phyloP scores from a whole-genome alignment of 2,329 filamentous ascomycete species.

The Nothopassalora personata region DNA sequence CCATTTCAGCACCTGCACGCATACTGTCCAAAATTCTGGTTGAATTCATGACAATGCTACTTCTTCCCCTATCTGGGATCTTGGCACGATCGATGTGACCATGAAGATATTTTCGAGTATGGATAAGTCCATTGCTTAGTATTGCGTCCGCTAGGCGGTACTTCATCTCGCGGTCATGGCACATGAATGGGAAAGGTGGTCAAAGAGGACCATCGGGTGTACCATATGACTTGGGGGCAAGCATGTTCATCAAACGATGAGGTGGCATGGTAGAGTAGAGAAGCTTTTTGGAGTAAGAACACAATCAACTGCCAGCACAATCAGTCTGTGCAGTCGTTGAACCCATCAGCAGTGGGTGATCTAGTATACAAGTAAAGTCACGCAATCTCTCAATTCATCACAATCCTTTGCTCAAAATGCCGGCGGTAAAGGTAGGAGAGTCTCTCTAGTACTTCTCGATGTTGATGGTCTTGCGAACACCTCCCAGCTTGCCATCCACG shows the following conservation, averaged over 20 bases:
- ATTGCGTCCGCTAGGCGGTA: neutral
- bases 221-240: neutral
- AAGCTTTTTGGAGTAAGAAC: neutral
- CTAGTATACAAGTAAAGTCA: neutral
- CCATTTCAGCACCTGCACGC: too few species aligned
- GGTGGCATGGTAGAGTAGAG: neutral
- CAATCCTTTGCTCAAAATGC: neutral
- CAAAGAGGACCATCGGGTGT: neutral
- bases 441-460: neutral
- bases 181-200: neutral
- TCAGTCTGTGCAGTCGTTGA: neutral
- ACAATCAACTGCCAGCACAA: neutral
- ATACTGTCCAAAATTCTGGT: too few species aligned
- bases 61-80: neutral
- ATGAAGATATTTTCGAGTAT: neutral
- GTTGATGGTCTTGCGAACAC: neutral
- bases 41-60: neutral
- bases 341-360: neutral
- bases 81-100: neutral
- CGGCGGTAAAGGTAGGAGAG: neutral
- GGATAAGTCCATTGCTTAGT: neutral
- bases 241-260: neutral
- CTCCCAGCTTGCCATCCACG: neutral
- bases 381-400: neutral
- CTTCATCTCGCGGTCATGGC: neutral